These are phyloP conservation scores for Peronospora farinosa DNA, from an alignment of 352 stramenopile genomes.

Conservation along the genomic window DNA sequence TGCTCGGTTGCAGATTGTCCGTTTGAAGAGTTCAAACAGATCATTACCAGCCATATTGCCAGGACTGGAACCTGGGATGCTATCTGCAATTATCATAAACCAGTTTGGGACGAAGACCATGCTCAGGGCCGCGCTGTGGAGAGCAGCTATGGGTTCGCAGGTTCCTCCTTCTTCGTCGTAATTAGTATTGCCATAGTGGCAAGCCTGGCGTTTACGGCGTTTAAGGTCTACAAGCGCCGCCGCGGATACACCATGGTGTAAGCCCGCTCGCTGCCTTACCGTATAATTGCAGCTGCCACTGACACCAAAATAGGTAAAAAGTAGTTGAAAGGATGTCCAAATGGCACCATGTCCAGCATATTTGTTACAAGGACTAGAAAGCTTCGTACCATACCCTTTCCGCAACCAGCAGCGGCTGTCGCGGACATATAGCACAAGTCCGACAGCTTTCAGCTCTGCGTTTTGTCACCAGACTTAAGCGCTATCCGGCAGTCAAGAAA, in stretches of 20 bases:
- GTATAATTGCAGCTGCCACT: slow-evolving; percentile 1
- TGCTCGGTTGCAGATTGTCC: slow-evolving; percentile 68
- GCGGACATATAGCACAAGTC: neutral
- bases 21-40: slow-evolving; percentile 65
- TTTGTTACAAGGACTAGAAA: slow-evolving; percentile 1
- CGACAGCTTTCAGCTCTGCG: neutral
- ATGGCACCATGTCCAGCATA: neutral
- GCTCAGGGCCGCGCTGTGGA: slow-evolving; percentile 8
- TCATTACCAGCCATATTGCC: slow-evolving; percentile 61
- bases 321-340: neutral
- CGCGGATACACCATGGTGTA: slow-evolving; percentile 42
- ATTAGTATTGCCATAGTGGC: slow-evolving; percentile 40
- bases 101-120: slow-evolving; percentile 15
- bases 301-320: slow-evolving; percentile 10
- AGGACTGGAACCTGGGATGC: slow-evolving; percentile 72
- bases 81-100: slow-evolving; percentile 69
- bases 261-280: neutral
- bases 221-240: slow-evolving; percentile 49
- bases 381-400: slow-evolving; percentile 4
- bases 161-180: slow-evolving; percentile 34
- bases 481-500: neutral
- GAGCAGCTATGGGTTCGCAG: slow-evolving; percentile 9
- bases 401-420: slow-evolving; percentile 6
- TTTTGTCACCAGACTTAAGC: neutral
- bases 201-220: slow-evolving; percentile 42